Base-by-base conservation (phyloP, 257 asterid species). In the Ligustrum vulgare region DNA sequence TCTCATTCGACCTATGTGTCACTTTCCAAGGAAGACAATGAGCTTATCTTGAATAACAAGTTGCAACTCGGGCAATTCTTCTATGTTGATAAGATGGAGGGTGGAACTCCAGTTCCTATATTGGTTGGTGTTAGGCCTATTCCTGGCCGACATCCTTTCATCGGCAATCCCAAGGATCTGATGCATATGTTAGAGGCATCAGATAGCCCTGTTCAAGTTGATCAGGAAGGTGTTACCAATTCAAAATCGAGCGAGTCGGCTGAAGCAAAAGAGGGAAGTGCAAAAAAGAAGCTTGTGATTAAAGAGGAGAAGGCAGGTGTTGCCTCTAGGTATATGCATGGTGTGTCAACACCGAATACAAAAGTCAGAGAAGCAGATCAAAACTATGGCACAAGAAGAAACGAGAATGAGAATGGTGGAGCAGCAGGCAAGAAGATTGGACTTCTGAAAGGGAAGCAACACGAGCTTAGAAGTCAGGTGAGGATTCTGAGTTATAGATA, bases 1-100 rank as follows among this genome's bases (percentile, higher is more conserved):
- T 90, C 98, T 11, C 97, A 94, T 80, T 90, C 98, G 0, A 90
- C 97, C 2, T 94, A 90, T 67, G 96, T 88, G 18, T 78, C 97
- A 0, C 72, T 89, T 31, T 85, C 92, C 9, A 89, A 82, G 69
- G 77, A 82, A 2, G 97, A 94, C 86, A 87, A 88, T 11, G 95
- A 94, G 63, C 85, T 94, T 54, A 89, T 92, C 83, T 71, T 92
- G 18, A 90, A 85, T 91, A 89, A 90, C 87, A 89, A 92, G 85
- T 75, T 90, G 49, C 97, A 88, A 64, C 84, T 94, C 0, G 96
- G 96, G 15, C 97, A 92, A 71, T 89, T 92, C 67, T 85, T 94
- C 75, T 94, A 94, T 72, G 94, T 94, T 5, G 96, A 92, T 6
- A 87, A 82, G 64, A 84, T 94, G 90, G 94, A 87, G 76, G 63